Evolutionary conservation across 2,329 filamentous ascomycete genomes (phyloP).

Genomic region (Botryotinia narcissicola): DNA sequence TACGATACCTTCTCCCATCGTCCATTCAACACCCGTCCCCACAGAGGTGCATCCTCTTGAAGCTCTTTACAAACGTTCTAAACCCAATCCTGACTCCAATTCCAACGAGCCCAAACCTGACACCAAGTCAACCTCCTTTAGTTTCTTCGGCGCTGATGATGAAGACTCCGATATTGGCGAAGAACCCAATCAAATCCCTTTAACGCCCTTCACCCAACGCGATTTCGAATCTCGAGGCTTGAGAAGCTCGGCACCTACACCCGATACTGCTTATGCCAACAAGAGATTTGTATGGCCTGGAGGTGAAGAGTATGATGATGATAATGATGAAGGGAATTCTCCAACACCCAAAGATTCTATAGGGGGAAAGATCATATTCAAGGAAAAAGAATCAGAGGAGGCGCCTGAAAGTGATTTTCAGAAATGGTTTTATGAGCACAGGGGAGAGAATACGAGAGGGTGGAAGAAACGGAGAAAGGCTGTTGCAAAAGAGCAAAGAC

Average conservation of each 20-base stretch:
- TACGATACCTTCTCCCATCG: constrained; percentile 46
- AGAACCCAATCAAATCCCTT: constrained; percentile 53
- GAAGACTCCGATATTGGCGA: constrained; percentile 43
- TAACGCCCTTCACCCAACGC: constrained; percentile 79
- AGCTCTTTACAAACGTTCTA: constrained; percentile 79
- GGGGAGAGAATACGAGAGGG: constrained; percentile 61
- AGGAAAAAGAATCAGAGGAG: constrained; percentile 24
- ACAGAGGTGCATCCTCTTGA: constrained; percentile 74
- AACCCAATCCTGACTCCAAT: constrained; percentile 42
- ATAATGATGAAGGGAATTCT: constrained; percentile 42
- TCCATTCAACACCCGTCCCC: constrained; percentile 43
- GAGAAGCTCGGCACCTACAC: constrained; percentile 91
- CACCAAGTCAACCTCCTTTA: constrained; percentile 57
- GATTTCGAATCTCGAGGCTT: constrained; percentile 72
- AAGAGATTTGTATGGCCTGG: constrained; percentile 58
- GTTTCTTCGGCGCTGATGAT: constrained; percentile 67
- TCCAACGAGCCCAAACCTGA: constrained; percentile 31
- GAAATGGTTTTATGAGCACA: constrained; percentile 66
- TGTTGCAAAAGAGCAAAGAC: constrained; percentile 64
- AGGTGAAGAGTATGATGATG: constrained; percentile 46
- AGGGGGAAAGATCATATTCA: constrained; percentile 27
- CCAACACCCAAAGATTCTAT: constrained; percentile 15
- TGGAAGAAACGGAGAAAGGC: constrained; percentile 65
- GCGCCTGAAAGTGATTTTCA: constrained; percentile 53
- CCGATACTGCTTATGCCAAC: constrained; percentile 80